Conservation (phyloP, 768 basidiomycete species). For the Termitomyces sp. region DNA sequence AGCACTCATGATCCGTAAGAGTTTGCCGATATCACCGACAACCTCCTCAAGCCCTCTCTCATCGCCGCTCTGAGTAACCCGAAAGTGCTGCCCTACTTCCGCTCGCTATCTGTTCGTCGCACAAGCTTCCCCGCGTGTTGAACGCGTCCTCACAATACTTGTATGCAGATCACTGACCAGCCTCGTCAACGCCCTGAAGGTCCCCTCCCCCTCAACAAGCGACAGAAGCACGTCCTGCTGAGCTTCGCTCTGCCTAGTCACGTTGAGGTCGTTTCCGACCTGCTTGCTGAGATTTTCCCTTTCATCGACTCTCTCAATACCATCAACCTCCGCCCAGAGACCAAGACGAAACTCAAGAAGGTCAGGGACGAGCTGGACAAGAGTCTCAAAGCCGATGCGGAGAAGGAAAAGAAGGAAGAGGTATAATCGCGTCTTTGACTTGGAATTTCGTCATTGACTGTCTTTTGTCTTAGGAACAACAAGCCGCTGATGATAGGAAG, state of each 20-base stretch:
- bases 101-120: slow-evolving; percentile 63
- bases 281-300: slow-evolving; percentile 67
- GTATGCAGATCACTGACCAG: slow-evolving; percentile 71
- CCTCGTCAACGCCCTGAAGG: slow-evolving; percentile 62
- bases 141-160: slow-evolving; percentile 3
- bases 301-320: slow-evolving; percentile 66
- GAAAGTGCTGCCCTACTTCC: slow-evolving; percentile 68
- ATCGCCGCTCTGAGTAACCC: slow-evolving; percentile 57
- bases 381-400: slow-evolving; percentile 59
- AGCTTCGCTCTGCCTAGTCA: slow-evolving; percentile 51
- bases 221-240: slow-evolving; percentile 73
- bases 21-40: slow-evolving; percentile 81
- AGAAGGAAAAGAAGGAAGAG: slow-evolving; percentile 68
- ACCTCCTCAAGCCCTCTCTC: slow-evolving; percentile 60
- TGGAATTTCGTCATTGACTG: background rate
- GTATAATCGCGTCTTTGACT: slow-evolving; percentile 20
- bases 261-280: slow-evolving; percentile 43
- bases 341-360: slow-evolving; percentile 69
- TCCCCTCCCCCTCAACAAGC: slow-evolving; percentile 42
- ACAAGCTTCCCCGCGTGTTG: background rate
- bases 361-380: slow-evolving; percentile 67
- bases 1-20: slow-evolving; percentile 36
- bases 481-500: slow-evolving; percentile 63
- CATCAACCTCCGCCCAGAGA: slow-evolving; percentile 72
- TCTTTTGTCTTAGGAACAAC: slow-evolving; percentile 17